Base-by-base conservation (phyloP, 768 basidiomycete species). In the Collybia sp. region DNA sequence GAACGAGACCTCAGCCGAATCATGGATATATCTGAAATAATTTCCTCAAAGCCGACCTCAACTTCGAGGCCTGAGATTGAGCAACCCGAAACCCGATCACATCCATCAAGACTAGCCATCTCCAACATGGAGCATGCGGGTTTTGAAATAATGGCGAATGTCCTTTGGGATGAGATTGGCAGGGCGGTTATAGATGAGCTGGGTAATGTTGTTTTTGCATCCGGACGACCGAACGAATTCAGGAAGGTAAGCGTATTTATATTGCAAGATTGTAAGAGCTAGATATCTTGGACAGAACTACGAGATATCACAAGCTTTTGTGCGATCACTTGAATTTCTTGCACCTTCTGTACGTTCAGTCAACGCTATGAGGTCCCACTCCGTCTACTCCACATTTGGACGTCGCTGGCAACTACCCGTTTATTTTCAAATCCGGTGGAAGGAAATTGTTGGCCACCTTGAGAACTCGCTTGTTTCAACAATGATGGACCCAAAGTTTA, bases 401-500 rank as follows among this genome's bases (percentile, higher is more conserved):
- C 75, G 79, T 49, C 78, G 93, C 31, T 99, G 96, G 94, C 96
- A 98, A 60, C 76, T 99, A 2, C 89, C 92, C 1, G 88, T 98
- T 8, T 98, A 98, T 61, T 98, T 95, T 62, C 96, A 99, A 58
- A 70, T 99, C 49, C 79, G 95, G 37, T 95, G 94, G 92, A 96
- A 96, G 65, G 95, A 96, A 58, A 88, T 95, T 43, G 81, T 93
- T 0, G 67, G 76, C 0, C 73, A 71, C 42, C 66, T 96, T 12
- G 96, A 99, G 66, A 83, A 85, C 11, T 64, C 68, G 2, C 65
- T 98, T 12, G 58, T 64, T 13, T 56, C 58, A 15, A 63, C 68
- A 17, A 64, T 64, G 36, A 58, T 83, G 17, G 73, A 76, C 38
- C 61, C 71, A 11, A 60, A 56, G 6, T 55, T 63, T 15, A 58